phyloP scores from a whole-genome alignment of 2,329 filamentous ascomycete genomes.

The Remersonia thermophila region DNA sequence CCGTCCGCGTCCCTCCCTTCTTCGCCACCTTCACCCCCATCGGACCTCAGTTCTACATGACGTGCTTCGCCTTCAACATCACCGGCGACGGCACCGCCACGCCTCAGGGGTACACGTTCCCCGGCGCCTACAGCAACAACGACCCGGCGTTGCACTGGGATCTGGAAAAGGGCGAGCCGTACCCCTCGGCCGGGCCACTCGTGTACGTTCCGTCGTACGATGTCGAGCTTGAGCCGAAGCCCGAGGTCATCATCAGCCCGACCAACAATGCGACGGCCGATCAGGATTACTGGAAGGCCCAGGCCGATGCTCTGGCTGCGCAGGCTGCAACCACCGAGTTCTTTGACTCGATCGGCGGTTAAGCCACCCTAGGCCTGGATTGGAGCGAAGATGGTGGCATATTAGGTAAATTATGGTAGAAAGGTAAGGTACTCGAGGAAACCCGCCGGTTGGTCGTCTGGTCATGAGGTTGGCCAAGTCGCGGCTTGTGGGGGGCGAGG shows the following conservation, averaged over 20 bases:
- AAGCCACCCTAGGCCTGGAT: too few species aligned
- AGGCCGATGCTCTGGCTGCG: neutral
- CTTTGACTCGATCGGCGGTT: constrained; percentile 2
- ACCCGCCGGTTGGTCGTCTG: too few species aligned
- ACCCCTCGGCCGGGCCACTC: neutral
- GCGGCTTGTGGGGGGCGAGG: too few species aligned
- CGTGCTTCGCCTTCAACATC: constrained; percentile 13
- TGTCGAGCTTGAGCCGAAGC: neutral
- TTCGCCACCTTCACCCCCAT: constrained; percentile 4
- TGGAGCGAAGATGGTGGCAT: too few species aligned
- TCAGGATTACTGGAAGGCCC: neutral
- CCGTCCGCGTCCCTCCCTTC: neutral
- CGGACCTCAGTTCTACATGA: constrained; percentile 11
- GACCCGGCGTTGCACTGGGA: constrained; percentile 3
- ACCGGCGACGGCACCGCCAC: constrained; percentile 8
- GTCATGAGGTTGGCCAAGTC: too few species aligned
- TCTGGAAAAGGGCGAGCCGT: neutral
- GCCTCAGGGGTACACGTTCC: constrained; percentile 8
- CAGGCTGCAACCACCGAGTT: neutral
- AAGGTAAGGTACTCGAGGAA: too few species aligned
- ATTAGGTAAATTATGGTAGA: too few species aligned
- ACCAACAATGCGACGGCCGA: neutral
- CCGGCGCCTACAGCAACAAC: constrained; percentile 6
- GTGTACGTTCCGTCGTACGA: neutral
- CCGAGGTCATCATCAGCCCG: neutral